A percentile compares a stretch with the other conserved stretches of the same genome.
Conservation (phyloP, 148 eudicot species). For the Cornus controversa region DNA sequence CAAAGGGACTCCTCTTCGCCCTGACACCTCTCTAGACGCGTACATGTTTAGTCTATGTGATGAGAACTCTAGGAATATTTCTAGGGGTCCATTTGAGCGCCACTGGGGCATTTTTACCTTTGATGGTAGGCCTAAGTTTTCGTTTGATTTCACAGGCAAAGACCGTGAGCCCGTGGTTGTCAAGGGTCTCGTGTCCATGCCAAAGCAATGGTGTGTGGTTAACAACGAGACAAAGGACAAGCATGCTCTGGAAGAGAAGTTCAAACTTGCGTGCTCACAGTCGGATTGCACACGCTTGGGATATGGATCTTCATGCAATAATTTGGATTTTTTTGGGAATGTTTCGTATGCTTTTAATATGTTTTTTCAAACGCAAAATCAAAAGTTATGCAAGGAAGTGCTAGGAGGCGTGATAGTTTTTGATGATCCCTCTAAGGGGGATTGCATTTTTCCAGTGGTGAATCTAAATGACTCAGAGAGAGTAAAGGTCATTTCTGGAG, state of each 20-base stretch:
- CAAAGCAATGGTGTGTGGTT: conserved; percentile 50
- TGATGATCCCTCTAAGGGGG: no score
- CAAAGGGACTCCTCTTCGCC: conserved; percentile 31
- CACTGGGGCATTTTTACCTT: conserved; percentile 39
- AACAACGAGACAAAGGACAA: conserved; percentile 18
- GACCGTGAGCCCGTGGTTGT: conserved; percentile 39
- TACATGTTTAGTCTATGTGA: conserved; percentile 28
- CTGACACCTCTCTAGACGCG: conserved; percentile 24
- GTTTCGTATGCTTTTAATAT: conserved; percentile 67
- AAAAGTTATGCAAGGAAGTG: background rate
- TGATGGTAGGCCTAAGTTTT: conserved; percentile 33
- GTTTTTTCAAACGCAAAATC: conserved; percentile 58
- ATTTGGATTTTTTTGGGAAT: conserved; percentile 19
- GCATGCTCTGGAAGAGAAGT: conserved; percentile 5
- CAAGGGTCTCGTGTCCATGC: conserved; percentile 43
- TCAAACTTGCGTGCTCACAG: conserved; percentile 43
- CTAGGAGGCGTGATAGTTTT: no score
- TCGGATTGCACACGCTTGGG: conserved; percentile 53
- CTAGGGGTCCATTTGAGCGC: conserved; percentile 32
- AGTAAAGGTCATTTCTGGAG: no score
- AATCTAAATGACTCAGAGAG: no score
- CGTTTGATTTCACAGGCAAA: conserved; percentile 30
- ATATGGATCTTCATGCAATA: conserved; percentile 38
- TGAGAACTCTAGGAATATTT: conserved; percentile 30
- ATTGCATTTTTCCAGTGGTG: no score